Evolutionary conservation across 73 alveolate genomes (phyloP).

Genomic region (Stentor roeselii): DNA sequence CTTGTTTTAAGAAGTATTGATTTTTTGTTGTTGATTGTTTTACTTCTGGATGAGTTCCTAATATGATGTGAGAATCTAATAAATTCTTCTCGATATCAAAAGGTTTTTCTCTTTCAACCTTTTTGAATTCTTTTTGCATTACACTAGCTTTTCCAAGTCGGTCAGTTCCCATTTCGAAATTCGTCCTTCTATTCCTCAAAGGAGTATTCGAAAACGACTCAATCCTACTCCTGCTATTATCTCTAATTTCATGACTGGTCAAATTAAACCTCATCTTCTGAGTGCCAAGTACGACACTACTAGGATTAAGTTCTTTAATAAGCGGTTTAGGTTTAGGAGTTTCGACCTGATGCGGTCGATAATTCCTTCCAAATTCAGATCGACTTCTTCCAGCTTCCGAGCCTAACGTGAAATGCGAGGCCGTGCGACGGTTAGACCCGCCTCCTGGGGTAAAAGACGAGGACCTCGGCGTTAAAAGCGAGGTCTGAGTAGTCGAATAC

Average conservation of each 20-base stretch:
- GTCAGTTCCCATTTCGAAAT: background rate
- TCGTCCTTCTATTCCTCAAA: background rate
- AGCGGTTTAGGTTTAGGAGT: background rate
- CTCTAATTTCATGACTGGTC: background rate
- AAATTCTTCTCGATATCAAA: background rate
- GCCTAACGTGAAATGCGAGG: conserved; percentile 1
- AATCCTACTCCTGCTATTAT: background rate
- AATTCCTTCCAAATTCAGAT: background rate
- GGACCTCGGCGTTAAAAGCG: background rate
- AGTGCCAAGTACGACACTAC: background rate
- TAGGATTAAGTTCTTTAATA: background rate
- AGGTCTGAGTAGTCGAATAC: conserved; percentile 4
- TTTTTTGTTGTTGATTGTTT: background rate
- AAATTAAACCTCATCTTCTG: background rate
- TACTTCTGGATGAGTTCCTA: background rate
- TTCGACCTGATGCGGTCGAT: background rate
- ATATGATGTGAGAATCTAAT: background rate
- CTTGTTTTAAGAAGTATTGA: background rate
- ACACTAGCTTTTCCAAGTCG: background rate
- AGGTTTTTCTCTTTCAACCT: background rate
- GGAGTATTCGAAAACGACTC: background rate
- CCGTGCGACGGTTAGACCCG: background rate
- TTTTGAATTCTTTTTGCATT: background rate
- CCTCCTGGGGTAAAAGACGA: background rate
- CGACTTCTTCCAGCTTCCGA: background rate